These are phyloP conservation scores for Eucalyptus guilfoylei DNA, from an alignment of 345 rosid species.

Conservation along the genomic window DNA sequence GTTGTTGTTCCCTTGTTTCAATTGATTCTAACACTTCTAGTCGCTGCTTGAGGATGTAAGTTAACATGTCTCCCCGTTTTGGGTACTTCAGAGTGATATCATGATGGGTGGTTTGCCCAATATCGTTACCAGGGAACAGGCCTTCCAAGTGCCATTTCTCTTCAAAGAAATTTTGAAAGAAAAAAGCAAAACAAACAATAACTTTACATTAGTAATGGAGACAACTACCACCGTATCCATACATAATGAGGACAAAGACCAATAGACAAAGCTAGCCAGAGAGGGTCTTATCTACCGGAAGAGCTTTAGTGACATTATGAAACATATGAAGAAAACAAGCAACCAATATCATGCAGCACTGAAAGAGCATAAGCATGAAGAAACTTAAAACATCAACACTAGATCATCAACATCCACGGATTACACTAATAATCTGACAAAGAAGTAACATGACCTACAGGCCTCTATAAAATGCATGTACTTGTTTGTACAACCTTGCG, in stretches of 20 bases:
- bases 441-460: background rate
- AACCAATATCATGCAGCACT: background rate
- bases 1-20: conserved; percentile 56
- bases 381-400: background rate
- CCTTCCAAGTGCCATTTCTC: conserved; percentile 89
- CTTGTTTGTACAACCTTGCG: background rate
- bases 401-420: background rate
- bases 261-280: background rate
- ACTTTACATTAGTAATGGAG: background rate
- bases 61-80: conserved; percentile 53
- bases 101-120: conserved; percentile 18
- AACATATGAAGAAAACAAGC: background rate
- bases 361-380: background rate
- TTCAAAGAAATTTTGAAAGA: background rate
- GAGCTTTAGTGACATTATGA: background rate
- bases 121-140: conserved; percentile 49
- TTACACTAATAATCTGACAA: background rate
- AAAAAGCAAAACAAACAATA: background rate
- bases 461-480: background rate
- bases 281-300: fast-evolving
- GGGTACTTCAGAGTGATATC: conserved; percentile 45
- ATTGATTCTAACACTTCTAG: conserved; percentile 52
- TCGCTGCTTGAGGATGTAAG: conserved; percentile 64
- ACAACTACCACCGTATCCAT: background rate
- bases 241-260: background rate